Evolutionary conservation across 176 grass and related monocot species (phyloP).

Genomic region (Triticum monococcum): DNA sequence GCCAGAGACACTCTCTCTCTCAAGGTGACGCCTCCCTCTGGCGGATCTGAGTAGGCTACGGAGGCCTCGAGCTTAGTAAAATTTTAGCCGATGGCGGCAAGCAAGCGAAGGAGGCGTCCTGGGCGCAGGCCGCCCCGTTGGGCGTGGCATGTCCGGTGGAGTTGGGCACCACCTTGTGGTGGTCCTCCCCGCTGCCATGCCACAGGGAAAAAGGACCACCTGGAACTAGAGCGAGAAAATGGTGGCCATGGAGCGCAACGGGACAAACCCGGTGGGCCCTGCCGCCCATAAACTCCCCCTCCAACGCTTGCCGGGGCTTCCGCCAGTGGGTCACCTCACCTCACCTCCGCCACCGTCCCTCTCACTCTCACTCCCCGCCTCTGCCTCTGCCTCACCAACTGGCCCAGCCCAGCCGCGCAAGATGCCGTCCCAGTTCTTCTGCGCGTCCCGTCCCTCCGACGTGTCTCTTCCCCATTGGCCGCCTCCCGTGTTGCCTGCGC

Average conservation of each 20-base stretch:
- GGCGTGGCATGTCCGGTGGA: not conserved
- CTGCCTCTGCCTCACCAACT: not conserved
- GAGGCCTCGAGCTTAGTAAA: not conserved
- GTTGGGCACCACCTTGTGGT: not conserved
- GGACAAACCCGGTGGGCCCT: not conserved
- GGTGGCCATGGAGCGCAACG: not conserved
- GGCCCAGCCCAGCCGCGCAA: not conserved
- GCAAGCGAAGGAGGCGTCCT: not conserved
- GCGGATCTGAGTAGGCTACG: too few species aligned
- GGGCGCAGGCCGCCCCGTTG: not conserved
- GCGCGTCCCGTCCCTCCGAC: not conserved
- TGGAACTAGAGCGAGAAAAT: not conserved
- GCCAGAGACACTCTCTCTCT: not conserved
- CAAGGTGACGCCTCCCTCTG: too few species aligned
- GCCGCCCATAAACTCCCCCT: not conserved
- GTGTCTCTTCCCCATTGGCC: not conserved
- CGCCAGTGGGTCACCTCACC: not conserved
- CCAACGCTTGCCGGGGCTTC: not conserved
- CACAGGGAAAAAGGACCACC: slow-evolving; percentile 11
- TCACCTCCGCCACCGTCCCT: not conserved
- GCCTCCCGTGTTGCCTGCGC: not conserved
- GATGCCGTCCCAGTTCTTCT: not conserved
- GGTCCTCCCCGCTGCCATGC: not conserved
- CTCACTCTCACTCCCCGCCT: not conserved
- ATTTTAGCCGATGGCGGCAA: not conserved